Evolutionary conservation across 768 basidiomycete species (phyloP), one percentile per base, ranked within the genome.

Genomic region (Pisolithus microcarpus): DNA sequence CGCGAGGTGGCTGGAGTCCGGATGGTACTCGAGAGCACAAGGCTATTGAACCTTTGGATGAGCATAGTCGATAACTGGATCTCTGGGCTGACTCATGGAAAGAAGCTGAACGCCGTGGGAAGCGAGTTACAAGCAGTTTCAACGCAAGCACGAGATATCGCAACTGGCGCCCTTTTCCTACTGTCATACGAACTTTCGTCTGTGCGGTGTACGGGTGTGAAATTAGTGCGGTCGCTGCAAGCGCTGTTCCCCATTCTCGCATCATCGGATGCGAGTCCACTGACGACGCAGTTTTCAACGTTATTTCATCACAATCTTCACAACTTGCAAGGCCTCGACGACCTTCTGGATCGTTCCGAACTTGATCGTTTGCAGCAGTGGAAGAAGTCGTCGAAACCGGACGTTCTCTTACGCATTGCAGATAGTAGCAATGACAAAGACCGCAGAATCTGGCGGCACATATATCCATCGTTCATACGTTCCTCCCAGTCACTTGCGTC

Each of bases 101-200:
- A 72, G 5, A 60, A 56, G 36, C 58, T 61, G n/a, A 73, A 76
- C 21, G 52, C 72, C 2, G n/a, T n/a, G n/a, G n/a, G n/a, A n/a
- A n/a, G n/a, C n/a, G 72, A 77, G 19, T 59, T 75, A 37, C 70
- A 75, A 45, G 58, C 59, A 28, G 65, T 81, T 36, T 51, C 72
- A 10, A 65, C 73, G 1, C 74, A 79, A 45, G 71, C 79, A 19
- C 75, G 72, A 40, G 82, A 87, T 54, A 75, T 92, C 26, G 82
- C 85, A 55, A 80, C 82, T 0, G 88, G 83, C 2, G 78, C 79
- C 1, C 62, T 94, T 39, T 92, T 94, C 62, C 68, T 94, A 47
- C 72, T 93, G 50, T 74, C 85, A 11, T 77, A 83, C 48, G 77
- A 79, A 52, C 63, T 64, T 26, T 65, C 72, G 45, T 52, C 70